Evolutionary conservation across 106 monocot genomes (phyloP).

Genomic region (Xerophyta viscosa): DNA sequence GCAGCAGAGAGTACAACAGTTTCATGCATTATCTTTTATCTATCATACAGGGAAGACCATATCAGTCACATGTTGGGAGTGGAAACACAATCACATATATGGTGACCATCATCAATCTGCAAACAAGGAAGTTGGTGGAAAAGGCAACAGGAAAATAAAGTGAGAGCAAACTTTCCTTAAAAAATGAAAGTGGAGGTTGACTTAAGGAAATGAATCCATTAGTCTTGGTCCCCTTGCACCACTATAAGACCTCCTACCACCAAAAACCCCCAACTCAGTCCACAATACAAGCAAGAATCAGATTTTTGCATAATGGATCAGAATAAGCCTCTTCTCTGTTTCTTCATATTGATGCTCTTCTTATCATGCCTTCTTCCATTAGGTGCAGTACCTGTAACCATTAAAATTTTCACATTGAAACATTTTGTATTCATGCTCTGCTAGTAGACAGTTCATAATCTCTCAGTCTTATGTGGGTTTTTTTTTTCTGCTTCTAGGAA

Average conservation of each 20-base stretch:
- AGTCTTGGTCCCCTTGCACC: neutral
- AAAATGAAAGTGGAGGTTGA: constrained; percentile 15
- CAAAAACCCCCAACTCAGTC: constrained; percentile 1
- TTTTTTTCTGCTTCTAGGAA: constrained; percentile 14
- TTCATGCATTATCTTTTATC: neutral
- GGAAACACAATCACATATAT: neutral
- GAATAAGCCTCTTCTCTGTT: constrained; percentile 10
- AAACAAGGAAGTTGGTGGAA: neutral
- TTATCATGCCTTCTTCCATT: constrained; percentile 17
- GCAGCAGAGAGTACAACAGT: neutral
- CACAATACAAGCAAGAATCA: constrained; percentile 3
- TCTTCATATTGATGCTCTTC: constrained; percentile 14
- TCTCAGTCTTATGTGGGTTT: neutral
- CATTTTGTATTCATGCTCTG: too few species aligned
- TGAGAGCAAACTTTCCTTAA: neutral
- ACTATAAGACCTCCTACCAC: constrained; percentile 13
- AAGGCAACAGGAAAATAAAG: neutral
- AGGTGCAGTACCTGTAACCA: constrained; percentile 19
- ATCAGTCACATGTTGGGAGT: constrained; percentile 9
- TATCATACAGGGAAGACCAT: neutral
- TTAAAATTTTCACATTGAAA: neutral
- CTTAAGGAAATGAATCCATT: neutral
- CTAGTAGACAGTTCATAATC: neutral
- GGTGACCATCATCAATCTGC: neutral
- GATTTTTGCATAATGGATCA: constrained; percentile 1